Base-by-base conservation (phyloP, 805 yeast species). In the Debaryomyces prosopidis region DNA sequence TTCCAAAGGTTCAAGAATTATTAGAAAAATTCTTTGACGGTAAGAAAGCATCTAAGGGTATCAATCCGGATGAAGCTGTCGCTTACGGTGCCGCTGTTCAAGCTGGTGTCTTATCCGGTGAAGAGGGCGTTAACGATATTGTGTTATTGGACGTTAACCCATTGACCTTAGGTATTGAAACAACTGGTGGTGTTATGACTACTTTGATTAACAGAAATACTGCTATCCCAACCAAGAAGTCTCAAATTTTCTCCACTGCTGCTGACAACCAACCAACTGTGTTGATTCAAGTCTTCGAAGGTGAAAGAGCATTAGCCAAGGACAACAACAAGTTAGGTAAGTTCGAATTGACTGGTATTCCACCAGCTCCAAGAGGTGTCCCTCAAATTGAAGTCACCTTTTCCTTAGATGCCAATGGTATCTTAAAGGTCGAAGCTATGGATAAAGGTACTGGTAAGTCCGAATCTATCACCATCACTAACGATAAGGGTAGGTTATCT, bases 201-300 rank as follows among this genome's bases (percentile, higher is more conserved):
- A 94, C 96, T 68, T 96, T 94, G 73, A 96, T 94, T 62, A 97
- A 97, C 80, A 90, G 99, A 83, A 94, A 94, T 88, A 88, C 98
- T 63, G 92, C 98, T 66, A 96, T 92, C 63, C 99, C 99, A 77
- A 92, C 98, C 75, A 87, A 90, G 79, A 92, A 92, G 87, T 87
- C 96, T 71, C 90, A 96, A 82, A 92, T 96, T 62, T 92, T 92
- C 89, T 90, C 99, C 71, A 92, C 99, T 61, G 96, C 89, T 68
- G 96, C 87, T 63, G 99, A 92, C 83, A 89, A 89, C 83, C 99
- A 92, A 81, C 92, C 98, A 68, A 89, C 96, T 61, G 98, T 92
- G 58, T 94, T 89, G 77, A 90, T 92, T 87, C 97, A 96, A 76
- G 98, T 92, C 59, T 92, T 87, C 85, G 97, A 92, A 83, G 99